phyloP scores from a whole-genome alignment of 441 rosid genomes.

The Mallotus repandus region DNA sequence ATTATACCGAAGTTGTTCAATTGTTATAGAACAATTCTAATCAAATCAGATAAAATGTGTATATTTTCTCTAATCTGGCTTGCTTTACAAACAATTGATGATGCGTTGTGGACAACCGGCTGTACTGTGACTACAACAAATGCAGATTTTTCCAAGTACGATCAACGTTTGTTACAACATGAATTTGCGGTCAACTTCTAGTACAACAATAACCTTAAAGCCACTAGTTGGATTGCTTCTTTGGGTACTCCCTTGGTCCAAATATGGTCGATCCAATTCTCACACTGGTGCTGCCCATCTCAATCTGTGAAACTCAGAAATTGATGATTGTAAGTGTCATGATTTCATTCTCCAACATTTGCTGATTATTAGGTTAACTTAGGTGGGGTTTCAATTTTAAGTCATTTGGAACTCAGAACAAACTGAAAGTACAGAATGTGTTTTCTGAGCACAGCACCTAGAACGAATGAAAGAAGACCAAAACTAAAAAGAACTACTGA shows the following conservation, averaged over 20 bases:
- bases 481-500: too few species aligned
- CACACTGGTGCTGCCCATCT: conserved; percentile 86
- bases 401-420: not conserved
- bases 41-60: too few species aligned
- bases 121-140: too few species aligned
- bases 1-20: too few species aligned
- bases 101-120: too few species aligned
- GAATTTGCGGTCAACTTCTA: not conserved
- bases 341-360: not conserved
- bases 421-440: not conserved
- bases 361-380: not conserved
- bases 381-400: not conserved
- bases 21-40: too few species aligned
- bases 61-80: too few species aligned
- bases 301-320: conserved; percentile 55
- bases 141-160: not conserved
- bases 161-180: not conserved
- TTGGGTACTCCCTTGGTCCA: conserved; percentile 77
- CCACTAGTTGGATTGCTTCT: conserved; percentile 32
- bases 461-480: too few species aligned
- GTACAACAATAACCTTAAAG: not conserved
- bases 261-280: conserved; percentile 89
- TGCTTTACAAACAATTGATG: too few species aligned
- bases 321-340: conserved; percentile 5
- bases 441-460: not conserved